Percentiles rank a stretch among this genome's conserved stretches.
Conservation (phyloP, 495 filamentous ascomycete genomes). For the Penicillium bialowiezense region DNA sequence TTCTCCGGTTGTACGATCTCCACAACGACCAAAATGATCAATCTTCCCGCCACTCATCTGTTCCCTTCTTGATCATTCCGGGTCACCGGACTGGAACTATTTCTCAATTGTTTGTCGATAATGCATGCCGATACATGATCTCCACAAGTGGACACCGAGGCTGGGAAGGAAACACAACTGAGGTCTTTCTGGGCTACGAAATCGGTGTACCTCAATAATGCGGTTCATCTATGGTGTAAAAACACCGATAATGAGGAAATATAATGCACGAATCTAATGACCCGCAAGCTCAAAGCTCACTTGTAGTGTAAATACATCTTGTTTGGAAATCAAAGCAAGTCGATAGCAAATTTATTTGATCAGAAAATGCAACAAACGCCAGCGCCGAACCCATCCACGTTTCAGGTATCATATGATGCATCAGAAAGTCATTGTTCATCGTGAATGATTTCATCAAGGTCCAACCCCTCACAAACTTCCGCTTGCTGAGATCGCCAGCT, state of each 20-base stretch:
- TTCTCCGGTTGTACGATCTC: conserved; percentile 87
- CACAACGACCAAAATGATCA: conserved; percentile 62
- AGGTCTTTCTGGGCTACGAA: conserved; percentile 92
- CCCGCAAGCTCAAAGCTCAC: not conserved
- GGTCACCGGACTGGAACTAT: conserved; percentile 93
- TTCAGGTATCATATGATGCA: conserved; percentile 8
- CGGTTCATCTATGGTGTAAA: not conserved
- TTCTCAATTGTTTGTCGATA: conserved; percentile 77
- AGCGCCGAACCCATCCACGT: conserved; percentile 15
- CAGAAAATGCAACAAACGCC: not conserved
- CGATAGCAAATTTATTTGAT: not conserved
- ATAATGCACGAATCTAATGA: conserved; percentile 9
- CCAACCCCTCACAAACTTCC: conserved; percentile 38
- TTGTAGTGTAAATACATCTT: not conserved
- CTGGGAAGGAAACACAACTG: conserved; percentile 91
- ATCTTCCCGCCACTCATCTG: conserved; percentile 67
- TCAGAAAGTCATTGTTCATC: conserved; percentile 21
- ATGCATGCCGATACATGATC: conserved; percentile 85
- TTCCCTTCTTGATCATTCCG: conserved; percentile 91
- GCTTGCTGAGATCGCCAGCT: conserved; percentile 37
- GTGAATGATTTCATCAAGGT: conserved; percentile 26
- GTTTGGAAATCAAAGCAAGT: not conserved
- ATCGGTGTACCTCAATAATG: conserved; percentile 55
- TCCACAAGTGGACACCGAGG: conserved; percentile 87
- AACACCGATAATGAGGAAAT: not conserved